Conservation (phyloP, 352 stramenopile genomes). For the Phytophthora cryptogea region DNA sequence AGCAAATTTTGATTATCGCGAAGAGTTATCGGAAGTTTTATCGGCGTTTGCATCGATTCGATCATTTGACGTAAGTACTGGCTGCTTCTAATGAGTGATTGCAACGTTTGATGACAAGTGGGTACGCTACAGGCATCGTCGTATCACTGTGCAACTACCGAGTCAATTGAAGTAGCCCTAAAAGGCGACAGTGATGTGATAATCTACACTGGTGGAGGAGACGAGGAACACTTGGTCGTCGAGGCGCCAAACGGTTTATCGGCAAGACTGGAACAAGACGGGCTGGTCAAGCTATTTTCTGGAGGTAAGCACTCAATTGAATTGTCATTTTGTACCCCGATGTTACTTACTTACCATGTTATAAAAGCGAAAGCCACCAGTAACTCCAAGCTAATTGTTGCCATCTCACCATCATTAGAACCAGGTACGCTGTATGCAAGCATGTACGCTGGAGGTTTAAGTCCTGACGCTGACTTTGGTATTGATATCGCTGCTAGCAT, state of each 20-base stretch:
- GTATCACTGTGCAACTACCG: slow-evolving; percentile 37
- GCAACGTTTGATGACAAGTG: not conserved
- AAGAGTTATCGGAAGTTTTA: slow-evolving; percentile 59
- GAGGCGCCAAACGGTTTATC: slow-evolving; percentile 44
- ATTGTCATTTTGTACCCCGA: not conserved
- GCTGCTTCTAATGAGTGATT: not conserved
- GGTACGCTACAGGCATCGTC: slow-evolving; percentile 32
- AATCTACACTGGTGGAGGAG: slow-evolving; percentile 47
- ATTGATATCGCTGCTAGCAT: slow-evolving; percentile 29
- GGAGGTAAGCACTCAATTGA: slow-evolving; percentile 23
- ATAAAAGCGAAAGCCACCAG: slow-evolving; percentile 18
- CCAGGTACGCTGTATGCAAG: slow-evolving; percentile 26
- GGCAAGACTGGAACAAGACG: slow-evolving; percentile 30
- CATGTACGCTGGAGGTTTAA: not conserved
- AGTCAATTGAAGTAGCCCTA: slow-evolving; percentile 40
- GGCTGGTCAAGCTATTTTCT: slow-evolving; percentile 35
- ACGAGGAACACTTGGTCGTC: slow-evolving; percentile 37
- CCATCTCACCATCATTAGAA: slow-evolving; percentile 35
- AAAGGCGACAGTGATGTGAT: slow-evolving; percentile 39
- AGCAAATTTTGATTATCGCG: slow-evolving; percentile 40
- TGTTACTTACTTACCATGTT: slow-evolving; percentile 11
- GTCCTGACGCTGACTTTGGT: not conserved
- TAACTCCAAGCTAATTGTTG: slow-evolving; percentile 39
- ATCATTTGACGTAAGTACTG: slow-evolving; percentile 42
- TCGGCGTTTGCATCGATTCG: slow-evolving; percentile 44